Base-by-base conservation (phyloP, 2,329 filamentous ascomycete species). In the Trichoderma sp. region DNA sequence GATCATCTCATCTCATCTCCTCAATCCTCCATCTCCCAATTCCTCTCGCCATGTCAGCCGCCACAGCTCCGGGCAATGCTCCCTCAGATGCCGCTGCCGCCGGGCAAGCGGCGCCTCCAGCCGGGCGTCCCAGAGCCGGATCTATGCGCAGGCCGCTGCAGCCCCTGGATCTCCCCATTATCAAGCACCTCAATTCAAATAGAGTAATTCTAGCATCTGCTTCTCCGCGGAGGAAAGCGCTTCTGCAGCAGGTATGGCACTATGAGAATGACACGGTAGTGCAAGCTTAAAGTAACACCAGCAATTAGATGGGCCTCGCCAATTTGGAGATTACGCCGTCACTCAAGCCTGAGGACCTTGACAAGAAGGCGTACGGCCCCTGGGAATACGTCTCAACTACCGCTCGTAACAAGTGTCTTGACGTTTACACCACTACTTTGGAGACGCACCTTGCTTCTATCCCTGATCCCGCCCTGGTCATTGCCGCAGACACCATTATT, bases 321-420 rank as follows among this genome's bases (percentile, higher is more conserved):
- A 92, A 95, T 81, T 85, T 98, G 81, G 95, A 98, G 85, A 91
- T 98, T 81, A 89, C 93, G 76, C 95, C 97, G 18, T 98, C 95
- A 59, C 92, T 89, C 72, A 92, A 94, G 78, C 93, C 94, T 71
- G 97, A 99, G 86, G 90, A 98, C 86, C 90, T 98, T 73, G 90
- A 94, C 80, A 98, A 98, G 84, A 83, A 86, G 8, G 83, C 85
- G 2, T 89, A 96, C 76, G 91, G 92, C 1, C 94, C 97, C 1
- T 93, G 94, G 83, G 95, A 97, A 85, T 99, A 99, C 86, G 97
- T 98, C 24, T 88, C 95, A 16, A 91, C 92, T 75, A 99, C 97
- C 2, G 96, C 96, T 4, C 91, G 91, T 27, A 90, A 93, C 79
- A 99, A 99, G 85, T 94, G 93, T 68, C 89, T 95, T 60, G 89